phyloP scores from a whole-genome alignment of 495 filamentous ascomycete genomes.

The Staphylotrichum longicolle region DNA sequence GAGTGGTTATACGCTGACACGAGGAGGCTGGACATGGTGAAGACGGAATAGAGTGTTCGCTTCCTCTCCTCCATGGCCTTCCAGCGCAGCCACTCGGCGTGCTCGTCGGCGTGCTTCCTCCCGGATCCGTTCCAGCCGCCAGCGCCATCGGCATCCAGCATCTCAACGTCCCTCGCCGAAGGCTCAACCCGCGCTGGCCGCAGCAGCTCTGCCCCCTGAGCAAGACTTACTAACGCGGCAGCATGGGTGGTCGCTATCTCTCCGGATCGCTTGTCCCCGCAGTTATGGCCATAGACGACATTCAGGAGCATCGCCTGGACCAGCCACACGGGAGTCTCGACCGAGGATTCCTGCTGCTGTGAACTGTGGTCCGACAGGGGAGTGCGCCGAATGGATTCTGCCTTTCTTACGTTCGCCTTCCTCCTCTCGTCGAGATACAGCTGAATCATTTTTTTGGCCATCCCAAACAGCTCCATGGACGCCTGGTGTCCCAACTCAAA shows the following conservation, averaged over 20 bases:
- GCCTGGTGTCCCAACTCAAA: constrained; percentile 80
- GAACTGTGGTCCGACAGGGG: constrained; percentile 47
- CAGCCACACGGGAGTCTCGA: constrained; percentile 89
- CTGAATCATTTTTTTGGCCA: constrained; percentile 93
- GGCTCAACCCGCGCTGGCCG: constrained; percentile 50
- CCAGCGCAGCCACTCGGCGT: constrained; percentile 86
- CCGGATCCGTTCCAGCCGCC: constrained; percentile 47
- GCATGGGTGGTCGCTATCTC: constrained; percentile 92
- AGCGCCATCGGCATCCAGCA: constrained; percentile 50
- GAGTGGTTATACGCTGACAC: constrained; percentile 91
- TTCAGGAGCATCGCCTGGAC: constrained; percentile 99
- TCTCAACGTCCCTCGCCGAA: constrained; percentile 38
- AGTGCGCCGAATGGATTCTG: constrained; percentile 60
- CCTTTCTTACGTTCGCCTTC: constrained; percentile 82
- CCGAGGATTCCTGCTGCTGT: constrained; percentile 60
- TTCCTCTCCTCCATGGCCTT: constrained; percentile 87
- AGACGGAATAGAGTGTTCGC: constrained; percentile 88
- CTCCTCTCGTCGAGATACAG: constrained; percentile 90
- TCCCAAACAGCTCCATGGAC: constrained; percentile 86
- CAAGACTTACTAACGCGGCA: constrained; percentile 84
- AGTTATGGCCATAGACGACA: constrained; percentile 94
- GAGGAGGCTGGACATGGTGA: constrained; percentile 83
- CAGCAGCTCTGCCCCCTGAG: constrained; percentile 77
- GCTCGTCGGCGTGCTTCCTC: constrained; percentile 60
- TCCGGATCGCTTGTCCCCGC: constrained; percentile 83